Conservation (phyloP, 2,329 filamentous ascomycete species). For the Epichloe bromicola region DNA sequence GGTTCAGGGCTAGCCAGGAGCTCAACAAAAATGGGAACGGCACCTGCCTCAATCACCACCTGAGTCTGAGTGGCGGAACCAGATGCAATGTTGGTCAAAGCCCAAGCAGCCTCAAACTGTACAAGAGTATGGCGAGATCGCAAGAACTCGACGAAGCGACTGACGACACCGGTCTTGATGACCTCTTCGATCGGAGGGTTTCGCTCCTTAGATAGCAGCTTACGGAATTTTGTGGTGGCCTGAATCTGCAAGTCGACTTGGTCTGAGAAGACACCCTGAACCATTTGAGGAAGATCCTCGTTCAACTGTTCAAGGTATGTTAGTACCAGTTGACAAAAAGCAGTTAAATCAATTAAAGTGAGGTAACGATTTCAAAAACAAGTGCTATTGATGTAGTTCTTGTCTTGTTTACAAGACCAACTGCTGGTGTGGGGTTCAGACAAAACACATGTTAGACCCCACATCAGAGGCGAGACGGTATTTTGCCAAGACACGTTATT, state of each 20-base stretch:
- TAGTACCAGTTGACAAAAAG: conserved; percentile 15
- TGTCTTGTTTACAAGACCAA: neutral
- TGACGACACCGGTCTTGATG: conserved; percentile 96
- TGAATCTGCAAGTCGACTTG: conserved; percentile 97
- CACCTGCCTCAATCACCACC: conserved; percentile 95
- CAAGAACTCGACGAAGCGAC: conserved; percentile 95
- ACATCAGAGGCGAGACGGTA: conserved; percentile 14
- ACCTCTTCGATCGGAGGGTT: conserved; percentile 99
- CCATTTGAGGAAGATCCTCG: conserved; percentile 97
- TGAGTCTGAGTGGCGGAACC: conserved; percentile 95
- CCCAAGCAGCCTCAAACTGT: conserved; percentile 98
- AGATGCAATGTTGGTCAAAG: conserved; percentile 96
- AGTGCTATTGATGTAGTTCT: neutral
- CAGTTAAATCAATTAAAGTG: neutral
- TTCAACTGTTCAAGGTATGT: conserved; percentile 51
- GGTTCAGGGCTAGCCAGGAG: conserved; percentile 90
- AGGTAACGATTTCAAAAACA: neutral
- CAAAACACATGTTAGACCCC: conserved; percentile 16
- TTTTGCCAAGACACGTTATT: neutral
- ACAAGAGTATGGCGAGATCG: conserved; percentile 95
- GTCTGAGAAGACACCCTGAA: conserved; percentile 93
- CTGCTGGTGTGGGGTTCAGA: conserved; percentile 21
- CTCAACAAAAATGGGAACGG: conserved; percentile 97
- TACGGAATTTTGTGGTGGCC: conserved; percentile 96
- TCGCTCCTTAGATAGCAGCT: conserved; percentile 94